Percentiles rank a stretch among this genome's conserved stretches.
phyloP scores from a whole-genome alignment of 257 asterid species.

The Solanum megistacrolobum region DNA sequence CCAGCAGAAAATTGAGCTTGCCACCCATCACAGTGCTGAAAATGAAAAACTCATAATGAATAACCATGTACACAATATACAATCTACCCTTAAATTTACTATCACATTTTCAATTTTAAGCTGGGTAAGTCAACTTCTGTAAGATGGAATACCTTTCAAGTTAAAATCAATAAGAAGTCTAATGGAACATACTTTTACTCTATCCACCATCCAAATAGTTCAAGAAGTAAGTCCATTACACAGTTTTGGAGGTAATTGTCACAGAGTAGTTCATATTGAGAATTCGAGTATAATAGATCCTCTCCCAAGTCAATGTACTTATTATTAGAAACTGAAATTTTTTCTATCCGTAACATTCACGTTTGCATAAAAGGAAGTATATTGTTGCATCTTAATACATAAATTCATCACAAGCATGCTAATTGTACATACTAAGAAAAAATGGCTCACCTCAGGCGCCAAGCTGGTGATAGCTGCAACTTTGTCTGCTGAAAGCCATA shows the following conservation, averaged over 20 bases:
- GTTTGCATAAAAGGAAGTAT: neutral
- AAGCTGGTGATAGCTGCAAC: constrained; percentile 29
- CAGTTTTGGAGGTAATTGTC: neutral
- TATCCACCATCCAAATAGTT: neutral
- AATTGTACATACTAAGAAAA: neutral
- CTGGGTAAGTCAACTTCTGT: neutral
- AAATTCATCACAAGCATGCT: neutral
- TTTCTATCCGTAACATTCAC: neutral
- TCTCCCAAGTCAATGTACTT: neutral
- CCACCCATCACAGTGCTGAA: constrained; percentile 67
- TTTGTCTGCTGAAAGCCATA: constrained; percentile 67
- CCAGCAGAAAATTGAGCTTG: constrained; percentile 84
- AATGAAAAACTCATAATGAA: constrained; percentile 5
- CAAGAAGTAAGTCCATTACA: neutral
- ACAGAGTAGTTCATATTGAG: neutral
- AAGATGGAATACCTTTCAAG: neutral
- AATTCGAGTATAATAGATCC: neutral
- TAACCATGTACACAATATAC: neutral
- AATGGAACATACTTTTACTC: neutral
- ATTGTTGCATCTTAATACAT: neutral
- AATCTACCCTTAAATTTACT: neutral
- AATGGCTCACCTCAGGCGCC: constrained; percentile 46
- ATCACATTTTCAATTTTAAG: neutral
- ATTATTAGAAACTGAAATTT: neutral
- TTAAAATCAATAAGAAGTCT: neutral